Percentiles rank a stretch among this genome's conserved stretches.
These are phyloP conservation scores for Aspergillus cejpii DNA, from an alignment of 2,329 filamentous ascomycete species.

Conservation along the genomic window DNA sequence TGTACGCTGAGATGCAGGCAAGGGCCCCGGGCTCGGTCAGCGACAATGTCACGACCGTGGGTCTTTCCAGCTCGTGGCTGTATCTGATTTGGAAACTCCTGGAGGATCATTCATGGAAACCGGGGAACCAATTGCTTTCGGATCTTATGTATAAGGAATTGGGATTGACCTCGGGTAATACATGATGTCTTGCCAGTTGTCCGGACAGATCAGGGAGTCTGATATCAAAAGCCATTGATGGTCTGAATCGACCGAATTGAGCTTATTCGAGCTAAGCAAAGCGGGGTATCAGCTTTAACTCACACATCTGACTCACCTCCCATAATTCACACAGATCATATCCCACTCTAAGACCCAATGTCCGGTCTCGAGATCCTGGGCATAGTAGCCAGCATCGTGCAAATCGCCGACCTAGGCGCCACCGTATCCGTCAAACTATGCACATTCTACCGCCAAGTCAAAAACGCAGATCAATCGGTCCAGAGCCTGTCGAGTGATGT, in stretches of 20 bases:
- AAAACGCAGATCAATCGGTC: constrained; percentile 18
- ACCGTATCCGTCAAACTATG: constrained; percentile 28
- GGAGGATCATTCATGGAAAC: neutral
- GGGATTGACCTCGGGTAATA: neutral
- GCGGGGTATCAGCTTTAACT: neutral
- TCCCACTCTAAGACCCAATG: constrained; percentile 1
- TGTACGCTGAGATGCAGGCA: constrained; percentile 60
- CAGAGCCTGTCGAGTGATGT: constrained; percentile 27
- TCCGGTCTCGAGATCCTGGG: constrained; percentile 21
- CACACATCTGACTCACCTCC: neutral
- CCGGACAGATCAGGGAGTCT: too few species aligned
- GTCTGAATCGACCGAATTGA: too few species aligned
- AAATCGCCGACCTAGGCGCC: constrained; percentile 29
- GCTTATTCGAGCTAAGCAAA: too few species aligned
- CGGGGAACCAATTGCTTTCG: neutral
- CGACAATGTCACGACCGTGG: constrained; percentile 75
- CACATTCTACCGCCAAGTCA: constrained; percentile 24
- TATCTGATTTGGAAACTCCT: neutral
- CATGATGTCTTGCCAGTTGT: neutral
- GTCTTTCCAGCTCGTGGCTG: constrained; percentile 26
- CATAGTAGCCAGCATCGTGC: constrained; percentile 25
- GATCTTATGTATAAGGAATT: neutral
- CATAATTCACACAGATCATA: neutral
- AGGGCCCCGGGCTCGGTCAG: constrained; percentile 62
- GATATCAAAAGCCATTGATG: too few species aligned